phyloP scores from a whole-genome alignment of 1,284 basidiomycete genomes.

The Golubevia pallescens region DNA sequence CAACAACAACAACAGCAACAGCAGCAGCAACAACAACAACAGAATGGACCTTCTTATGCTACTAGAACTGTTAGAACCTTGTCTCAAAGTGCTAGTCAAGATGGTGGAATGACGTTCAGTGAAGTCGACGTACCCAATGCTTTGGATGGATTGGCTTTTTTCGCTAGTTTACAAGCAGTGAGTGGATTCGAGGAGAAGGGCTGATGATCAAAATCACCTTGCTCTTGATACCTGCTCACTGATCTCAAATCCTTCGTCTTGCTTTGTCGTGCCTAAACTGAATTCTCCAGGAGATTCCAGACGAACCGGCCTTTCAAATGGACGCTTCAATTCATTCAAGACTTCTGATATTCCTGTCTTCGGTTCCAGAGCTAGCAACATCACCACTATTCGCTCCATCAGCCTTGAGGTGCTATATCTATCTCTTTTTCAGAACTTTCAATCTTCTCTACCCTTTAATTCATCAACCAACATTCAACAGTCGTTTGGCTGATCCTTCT shows the following conservation, averaged over 20 bases:
- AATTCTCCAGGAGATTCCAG: slow-evolving; percentile 19
- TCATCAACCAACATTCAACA: slow-evolving; percentile 38
- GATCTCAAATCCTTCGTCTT: background rate
- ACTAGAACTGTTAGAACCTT: slow-evolving; percentile 4
- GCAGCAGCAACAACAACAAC: slow-evolving; percentile 16
- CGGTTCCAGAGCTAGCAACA: slow-evolving; percentile 36
- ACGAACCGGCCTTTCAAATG: slow-evolving; percentile 26
- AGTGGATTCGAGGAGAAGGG: background rate
- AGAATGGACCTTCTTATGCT: background rate
- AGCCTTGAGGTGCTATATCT: slow-evolving; percentile 36
- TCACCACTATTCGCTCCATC: slow-evolving; percentile 39
- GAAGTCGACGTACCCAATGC: slow-evolving; percentile 25
- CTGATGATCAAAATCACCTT: background rate
- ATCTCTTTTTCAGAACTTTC: slow-evolving; percentile 44
- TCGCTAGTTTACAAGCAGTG: slow-evolving; percentile 35
- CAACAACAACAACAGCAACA: too few relatives aligned
- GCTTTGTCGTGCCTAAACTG: too few relatives aligned
- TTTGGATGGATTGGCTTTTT: slow-evolving; percentile 40
- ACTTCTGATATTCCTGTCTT: slow-evolving; percentile 37
- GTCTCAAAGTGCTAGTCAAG: too few relatives aligned
- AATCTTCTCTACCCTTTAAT: slow-evolving; percentile 39
- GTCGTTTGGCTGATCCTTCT: slow-evolving; percentile 37
- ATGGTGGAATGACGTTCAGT: background rate
- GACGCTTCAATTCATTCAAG: slow-evolving; percentile 30
- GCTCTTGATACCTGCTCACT: background rate